A percentile compares a stretch with the other conserved stretches of the same genome.
Evolutionary conservation across 768 basidiomycete genomes (phyloP).

Genomic region (Lactifluus hygrophoroides): DNA sequence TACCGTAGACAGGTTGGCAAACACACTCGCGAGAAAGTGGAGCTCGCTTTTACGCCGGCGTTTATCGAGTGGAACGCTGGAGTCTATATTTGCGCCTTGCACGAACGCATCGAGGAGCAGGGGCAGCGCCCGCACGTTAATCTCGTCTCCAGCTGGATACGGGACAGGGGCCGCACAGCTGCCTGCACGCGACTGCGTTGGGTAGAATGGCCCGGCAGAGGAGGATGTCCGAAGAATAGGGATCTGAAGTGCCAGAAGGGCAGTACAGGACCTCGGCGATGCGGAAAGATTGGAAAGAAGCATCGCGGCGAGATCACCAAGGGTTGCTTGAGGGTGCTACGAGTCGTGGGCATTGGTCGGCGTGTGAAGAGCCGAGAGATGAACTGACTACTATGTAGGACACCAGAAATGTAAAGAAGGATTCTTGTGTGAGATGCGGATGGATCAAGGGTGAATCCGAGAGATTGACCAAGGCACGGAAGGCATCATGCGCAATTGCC

Average conservation of each 20-base stretch:
- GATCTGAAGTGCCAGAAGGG: slow-evolving; percentile 58
- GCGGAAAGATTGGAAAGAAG: slow-evolving; percentile 89
- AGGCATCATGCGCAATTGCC: slow-evolving; percentile 91
- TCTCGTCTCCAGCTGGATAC: slow-evolving; percentile 47
- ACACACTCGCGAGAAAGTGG: slow-evolving; percentile 90
- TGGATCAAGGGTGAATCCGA: slow-evolving; percentile 73
- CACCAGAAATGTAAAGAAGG: slow-evolving; percentile 73
- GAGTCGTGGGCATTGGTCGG: not conserved
- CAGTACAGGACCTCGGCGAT: slow-evolving; percentile 55
- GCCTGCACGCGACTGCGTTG: slow-evolving; percentile 72
- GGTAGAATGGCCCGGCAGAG: slow-evolving; percentile 51
- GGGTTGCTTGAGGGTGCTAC: slow-evolving; percentile 58
- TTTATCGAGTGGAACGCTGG: slow-evolving; percentile 39
- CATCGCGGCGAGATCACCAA: slow-evolving; percentile 96
- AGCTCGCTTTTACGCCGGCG: slow-evolving; percentile 64
- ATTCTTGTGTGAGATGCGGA: slow-evolving; percentile 53
- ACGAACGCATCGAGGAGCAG: slow-evolving; percentile 87
- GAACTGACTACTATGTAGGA: slow-evolving; percentile 84
- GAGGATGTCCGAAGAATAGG: slow-evolving; percentile 45
- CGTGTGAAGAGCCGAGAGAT: not conserved
- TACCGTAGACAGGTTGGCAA: slow-evolving; percentile 84
- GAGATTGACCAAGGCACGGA: slow-evolving; percentile 88
- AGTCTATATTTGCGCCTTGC: slow-evolving; percentile 53
- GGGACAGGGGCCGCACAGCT: slow-evolving; percentile 69
- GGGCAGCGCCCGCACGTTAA: slow-evolving; percentile 58